Conservation (phyloP, 1,284 basidiomycete genomes). For the Xerocomus minutiporus region DNA sequence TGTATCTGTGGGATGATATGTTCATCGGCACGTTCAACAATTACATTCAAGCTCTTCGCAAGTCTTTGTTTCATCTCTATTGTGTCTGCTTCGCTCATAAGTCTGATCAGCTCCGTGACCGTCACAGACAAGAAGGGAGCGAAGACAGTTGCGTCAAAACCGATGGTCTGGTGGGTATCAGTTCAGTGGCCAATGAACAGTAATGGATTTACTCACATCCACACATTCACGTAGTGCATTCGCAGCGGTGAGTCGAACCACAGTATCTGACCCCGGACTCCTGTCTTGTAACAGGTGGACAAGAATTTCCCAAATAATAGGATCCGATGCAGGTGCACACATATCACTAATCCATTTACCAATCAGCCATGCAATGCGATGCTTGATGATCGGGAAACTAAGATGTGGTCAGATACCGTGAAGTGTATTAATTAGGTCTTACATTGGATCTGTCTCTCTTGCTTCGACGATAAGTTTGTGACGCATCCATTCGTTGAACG, state of each 20-base stretch:
- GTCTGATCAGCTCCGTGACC: constrained; percentile 57
- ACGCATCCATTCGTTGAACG: constrained; percentile 65
- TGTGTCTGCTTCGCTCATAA: constrained; percentile 75
- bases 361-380: constrained; percentile 85
- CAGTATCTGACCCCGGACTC: constrained; percentile 67
- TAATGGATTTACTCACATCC: constrained; percentile 53
- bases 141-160: constrained; percentile 57
- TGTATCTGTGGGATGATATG: constrained; percentile 69
- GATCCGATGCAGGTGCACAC: constrained; percentile 56
- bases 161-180: constrained; percentile 44
- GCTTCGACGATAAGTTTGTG: constrained; percentile 56
- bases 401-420: constrained; percentile 16
- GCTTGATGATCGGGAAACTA: constrained; percentile 84
- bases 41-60: constrained; percentile 61
- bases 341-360: constrained; percentile 78
- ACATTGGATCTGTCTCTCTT: constrained; percentile 54
- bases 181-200: background rate
- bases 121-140: constrained; percentile 54
- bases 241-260: constrained; percentile 80
- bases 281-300: constrained; percentile 69
- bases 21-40: constrained; percentile 66
- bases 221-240: constrained; percentile 73
- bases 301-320: constrained; percentile 75
- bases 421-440: constrained; percentile 16
- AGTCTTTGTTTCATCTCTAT: constrained; percentile 77